These are phyloP conservation scores for Scheffersomyces illinoinensis DNA, from an alignment of 1,139 yeast species.

Conservation along the genomic window DNA sequence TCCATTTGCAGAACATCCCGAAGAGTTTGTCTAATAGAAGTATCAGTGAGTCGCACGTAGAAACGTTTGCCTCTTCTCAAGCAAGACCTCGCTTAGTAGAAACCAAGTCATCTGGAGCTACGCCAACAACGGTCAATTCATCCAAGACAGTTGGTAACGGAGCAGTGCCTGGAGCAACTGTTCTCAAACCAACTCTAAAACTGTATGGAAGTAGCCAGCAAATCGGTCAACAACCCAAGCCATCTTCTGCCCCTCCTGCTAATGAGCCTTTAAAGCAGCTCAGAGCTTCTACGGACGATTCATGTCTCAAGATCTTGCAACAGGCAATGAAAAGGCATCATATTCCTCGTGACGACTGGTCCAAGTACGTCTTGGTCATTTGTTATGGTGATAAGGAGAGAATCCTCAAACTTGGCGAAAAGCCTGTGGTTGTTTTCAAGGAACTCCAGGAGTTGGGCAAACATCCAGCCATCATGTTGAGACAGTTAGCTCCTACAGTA, in stretches of 20 bases:
- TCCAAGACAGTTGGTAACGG: background rate
- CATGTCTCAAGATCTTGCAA: constrained; percentile 85
- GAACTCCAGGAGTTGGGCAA: constrained; percentile 84
- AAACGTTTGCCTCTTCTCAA: background rate
- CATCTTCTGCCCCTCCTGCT: constrained; percentile 2
- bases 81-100: constrained; percentile 35
- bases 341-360: constrained; percentile 80
- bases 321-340: constrained; percentile 89
- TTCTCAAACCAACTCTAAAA: constrained; percentile 13
- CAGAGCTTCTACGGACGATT: constrained; percentile 87
- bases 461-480: constrained; percentile 90
- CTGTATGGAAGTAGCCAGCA: constrained; percentile 10
- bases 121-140: constrained; percentile 10
- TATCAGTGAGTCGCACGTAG: background rate
- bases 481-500: constrained; percentile 63
- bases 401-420: constrained; percentile 78
- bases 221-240: constrained; percentile 1
- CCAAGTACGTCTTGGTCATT: constrained; percentile 83
- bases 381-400: constrained; percentile 92
- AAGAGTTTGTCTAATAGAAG: background rate
- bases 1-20: background rate
- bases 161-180: constrained; percentile 2
- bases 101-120: constrained; percentile 26
- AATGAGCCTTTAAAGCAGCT: constrained; percentile 81
- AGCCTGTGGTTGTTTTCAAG: constrained; percentile 86